Evolutionary conservation across 2,329 filamentous ascomycete species (phyloP), one percentile per base, ranked within the genome.

Genomic region (Triangularia verruculosa): DNA sequence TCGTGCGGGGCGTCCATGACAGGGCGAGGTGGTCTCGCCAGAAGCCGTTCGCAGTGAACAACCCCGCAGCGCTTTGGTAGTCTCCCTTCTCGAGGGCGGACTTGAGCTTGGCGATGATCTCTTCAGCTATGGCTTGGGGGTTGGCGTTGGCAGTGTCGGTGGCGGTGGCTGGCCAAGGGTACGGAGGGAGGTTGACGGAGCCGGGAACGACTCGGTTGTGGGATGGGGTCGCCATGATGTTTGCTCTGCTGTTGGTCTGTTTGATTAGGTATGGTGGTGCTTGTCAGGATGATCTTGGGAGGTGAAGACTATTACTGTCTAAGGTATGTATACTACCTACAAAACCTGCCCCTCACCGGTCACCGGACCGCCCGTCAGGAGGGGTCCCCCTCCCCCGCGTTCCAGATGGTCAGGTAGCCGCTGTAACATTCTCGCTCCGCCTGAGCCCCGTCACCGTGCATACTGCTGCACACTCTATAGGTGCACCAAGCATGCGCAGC

Each of bases 11-110:
- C 32, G 84, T 79, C 80, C 84, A 86, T 0, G 82, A 80, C 9
- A 87, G 70, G 6, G 77, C 80, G 3, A 88, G 78, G 61, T 87
- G 82, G 69, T 88, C 86, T 39, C 85, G 77, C 84, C 84, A 88
- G 70, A 82, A 86, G 22, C 80, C 77, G 39, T 53, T 55, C 4
- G 4, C 9, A 4, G 13, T 25, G 67, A 86, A 86, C 0, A 86
- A 76, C 4, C 73, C 65, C 0, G 76, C 72, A 6, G 80, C 61
- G 0, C 73, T 71, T 1, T 70, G 62, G 30, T 72, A 70, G 54
- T 81, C 73, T 7, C 72, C 70, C 8, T 72, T 69, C n/a, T n/a
- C n/a, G n/a, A n/a, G 0, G 71, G 61, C 2, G 83, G 69, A 0
- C 73, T 82, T 83, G 61, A 83, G 71, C 4, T 73, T 64, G 5